Conservation (phyloP, 805 yeast species). For the Monosporozyma yasuniensis region DNA sequence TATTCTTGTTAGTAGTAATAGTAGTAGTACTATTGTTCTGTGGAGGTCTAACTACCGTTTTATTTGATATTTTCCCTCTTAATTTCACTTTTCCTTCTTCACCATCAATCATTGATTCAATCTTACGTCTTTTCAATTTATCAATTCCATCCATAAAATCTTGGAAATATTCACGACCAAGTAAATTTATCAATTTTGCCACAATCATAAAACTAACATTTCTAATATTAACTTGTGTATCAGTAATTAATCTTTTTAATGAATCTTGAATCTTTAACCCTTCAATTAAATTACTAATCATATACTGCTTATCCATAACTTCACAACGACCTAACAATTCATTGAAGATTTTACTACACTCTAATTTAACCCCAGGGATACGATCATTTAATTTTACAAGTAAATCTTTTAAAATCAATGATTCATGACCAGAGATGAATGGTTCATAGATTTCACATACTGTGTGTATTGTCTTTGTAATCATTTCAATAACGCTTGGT, state of each 20-base stretch:
- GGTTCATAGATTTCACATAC: conserved; percentile 46
- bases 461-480: conserved; percentile 57
- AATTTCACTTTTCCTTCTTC: neutral
- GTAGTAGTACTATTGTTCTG: too few species aligned
- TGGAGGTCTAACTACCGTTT: neutral
- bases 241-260: conserved; percentile 42
- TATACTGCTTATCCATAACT: neutral
- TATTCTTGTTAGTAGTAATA: neutral
- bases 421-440: conserved; percentile 16
- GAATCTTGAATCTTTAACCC: neutral
- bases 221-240: conserved; percentile 79
- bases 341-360: conserved; percentile 54
- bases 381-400: conserved; percentile 58
- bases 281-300: neutral
- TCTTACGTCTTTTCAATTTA: conserved; percentile 62
- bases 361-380: conserved; percentile 74
- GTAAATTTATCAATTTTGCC: conserved; percentile 76
- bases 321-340: conserved; percentile 34
- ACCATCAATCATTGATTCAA: conserved; percentile 47
- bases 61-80: neutral
- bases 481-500: conserved; percentile 61
- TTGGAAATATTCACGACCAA: conserved; percentile 61
- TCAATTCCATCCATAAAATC: conserved; percentile 62
- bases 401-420: conserved; percentile 51
- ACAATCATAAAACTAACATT: conserved; percentile 66